Percentiles rank a stretch among this genome's conserved stretches.
phyloP scores from a whole-genome alignment of 2,329 filamentous ascomycete species.

The Fonsecaea nubica region DNA sequence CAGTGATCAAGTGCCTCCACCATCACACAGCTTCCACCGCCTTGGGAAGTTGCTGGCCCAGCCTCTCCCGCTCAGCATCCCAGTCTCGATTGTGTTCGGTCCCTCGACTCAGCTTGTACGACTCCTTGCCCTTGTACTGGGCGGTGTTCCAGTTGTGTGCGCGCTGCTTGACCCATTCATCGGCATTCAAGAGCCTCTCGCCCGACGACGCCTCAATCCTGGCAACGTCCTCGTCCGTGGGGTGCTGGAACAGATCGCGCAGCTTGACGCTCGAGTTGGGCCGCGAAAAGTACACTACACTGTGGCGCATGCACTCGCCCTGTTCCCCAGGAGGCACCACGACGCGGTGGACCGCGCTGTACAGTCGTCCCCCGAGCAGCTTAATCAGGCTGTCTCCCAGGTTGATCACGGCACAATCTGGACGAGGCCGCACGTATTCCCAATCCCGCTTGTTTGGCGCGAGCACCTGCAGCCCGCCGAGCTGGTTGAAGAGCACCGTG shows the following conservation, averaged over 20 bases:
- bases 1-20: neutral
- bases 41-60: conserved; percentile 6
- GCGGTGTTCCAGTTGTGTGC: conserved; percentile 29
- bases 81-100: conserved; percentile 25
- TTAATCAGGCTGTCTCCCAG: conserved; percentile 57
- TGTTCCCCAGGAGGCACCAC: conserved; percentile 39
- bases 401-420: conserved; percentile 51
- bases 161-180: conserved; percentile 25
- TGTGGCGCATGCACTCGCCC: conserved; percentile 29
- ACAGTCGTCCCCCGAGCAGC: conserved; percentile 51
- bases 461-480: conserved; percentile 49
- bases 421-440: conserved; percentile 38
- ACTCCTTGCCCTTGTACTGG: conserved; percentile 26
- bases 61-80: conserved; percentile 2
- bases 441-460: conserved; percentile 38
- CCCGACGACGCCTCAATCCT: conserved; percentile 14
- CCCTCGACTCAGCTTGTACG: conserved; percentile 25
- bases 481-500: conserved; percentile 47
- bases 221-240: conserved; percentile 16
- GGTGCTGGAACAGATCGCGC: conserved; percentile 22
- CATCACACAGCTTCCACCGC: conserved; percentile 11
- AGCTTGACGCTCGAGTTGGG: conserved; percentile 26
- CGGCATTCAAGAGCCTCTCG: conserved; percentile 20
- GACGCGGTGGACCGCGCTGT: conserved; percentile 42
- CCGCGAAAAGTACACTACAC: conserved; percentile 38